phyloP scores from a whole-genome alignment of 768 basidiomycete species.

The Auriscalpium microsporum region DNA sequence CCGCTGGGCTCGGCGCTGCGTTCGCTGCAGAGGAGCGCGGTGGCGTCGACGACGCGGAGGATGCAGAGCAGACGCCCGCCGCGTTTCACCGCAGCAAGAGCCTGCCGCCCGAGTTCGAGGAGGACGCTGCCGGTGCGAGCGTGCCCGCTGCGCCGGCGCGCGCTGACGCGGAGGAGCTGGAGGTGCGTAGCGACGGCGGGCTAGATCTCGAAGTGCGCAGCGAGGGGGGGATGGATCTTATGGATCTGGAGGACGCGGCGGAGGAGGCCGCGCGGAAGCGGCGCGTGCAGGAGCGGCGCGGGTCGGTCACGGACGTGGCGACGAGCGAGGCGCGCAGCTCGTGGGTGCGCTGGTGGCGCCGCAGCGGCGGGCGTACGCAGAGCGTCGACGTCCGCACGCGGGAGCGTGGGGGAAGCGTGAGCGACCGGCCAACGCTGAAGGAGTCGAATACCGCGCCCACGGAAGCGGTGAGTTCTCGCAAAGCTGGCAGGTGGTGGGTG shows the following conservation, averaged over 20 bases:
- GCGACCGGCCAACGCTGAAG: background rate
- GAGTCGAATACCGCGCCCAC: background rate
- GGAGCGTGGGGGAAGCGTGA: background rate
- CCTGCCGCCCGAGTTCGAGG: constrained; percentile 41
- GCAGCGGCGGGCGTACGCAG: constrained; percentile 29
- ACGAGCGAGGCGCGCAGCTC: constrained; percentile 31
- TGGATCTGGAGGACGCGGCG: constrained; percentile 3
- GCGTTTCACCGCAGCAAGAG: constrained; percentile 44
- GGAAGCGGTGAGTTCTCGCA: background rate
- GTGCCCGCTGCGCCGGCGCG: too few relatives aligned
- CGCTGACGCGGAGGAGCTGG: too few relatives aligned
- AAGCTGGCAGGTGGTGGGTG: too few relatives aligned
- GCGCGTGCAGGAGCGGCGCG: background rate
- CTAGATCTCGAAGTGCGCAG: too few relatives aligned
- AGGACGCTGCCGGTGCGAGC: background rate
- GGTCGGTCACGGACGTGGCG: background rate
- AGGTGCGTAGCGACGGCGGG: background rate
- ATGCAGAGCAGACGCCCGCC: constrained; percentile 9
- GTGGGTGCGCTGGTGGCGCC: constrained; percentile 84
- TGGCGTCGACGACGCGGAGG: background rate
- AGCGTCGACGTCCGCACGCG: constrained; percentile 1
- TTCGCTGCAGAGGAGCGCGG: constrained; percentile 3
- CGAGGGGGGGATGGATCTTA: too few relatives aligned
- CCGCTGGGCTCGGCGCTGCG: background rate
- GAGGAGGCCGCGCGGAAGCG: constrained; percentile 9